Conservation (phyloP, 306 rosid genomes). For the Glycine latifolia region DNA sequence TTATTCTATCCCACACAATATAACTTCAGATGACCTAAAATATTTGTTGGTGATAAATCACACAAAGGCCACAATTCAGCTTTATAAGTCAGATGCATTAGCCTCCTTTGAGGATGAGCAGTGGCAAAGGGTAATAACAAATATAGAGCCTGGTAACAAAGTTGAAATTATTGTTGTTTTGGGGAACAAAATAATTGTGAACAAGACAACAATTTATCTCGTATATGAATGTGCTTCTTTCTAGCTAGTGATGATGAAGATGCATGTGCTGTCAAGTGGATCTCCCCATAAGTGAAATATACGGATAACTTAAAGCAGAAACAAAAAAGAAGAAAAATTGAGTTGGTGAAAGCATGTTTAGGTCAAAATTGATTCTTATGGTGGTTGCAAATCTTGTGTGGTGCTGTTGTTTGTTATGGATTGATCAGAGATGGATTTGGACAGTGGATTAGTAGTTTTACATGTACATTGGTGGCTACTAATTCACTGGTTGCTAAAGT, state of each 20-base stretch:
- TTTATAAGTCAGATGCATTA: slow-evolving; percentile 30
- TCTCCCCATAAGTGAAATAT: neutral
- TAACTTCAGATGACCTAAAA: slow-evolving; percentile 15
- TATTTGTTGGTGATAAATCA: slow-evolving; percentile 37
- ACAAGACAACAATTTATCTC: slow-evolving; percentile 31
- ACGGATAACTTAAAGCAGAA: neutral
- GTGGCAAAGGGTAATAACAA: neutral
- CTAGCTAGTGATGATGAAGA: neutral
- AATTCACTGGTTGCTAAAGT: too few species aligned
- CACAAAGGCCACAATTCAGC: slow-evolving; percentile 24
- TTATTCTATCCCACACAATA: neutral
- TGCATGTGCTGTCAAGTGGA: neutral
- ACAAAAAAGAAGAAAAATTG: neutral
- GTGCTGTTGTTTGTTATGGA: neutral
- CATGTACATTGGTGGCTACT: too few species aligned
- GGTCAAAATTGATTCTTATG: neutral
- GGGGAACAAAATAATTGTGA: neutral
- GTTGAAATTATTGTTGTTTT: slow-evolving; percentile 9
- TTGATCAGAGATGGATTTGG: too few species aligned
- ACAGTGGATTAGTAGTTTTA: too few species aligned
- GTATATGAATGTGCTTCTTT: neutral
- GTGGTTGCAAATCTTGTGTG: neutral
- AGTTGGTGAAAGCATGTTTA: neutral
- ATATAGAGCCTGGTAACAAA: slow-evolving; percentile 25
- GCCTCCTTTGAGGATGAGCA: slow-evolving; percentile 32